phyloP scores from a whole-genome alignment of 371 early-diverging fungal species.

The Lichtheimia ramosa region DNA sequence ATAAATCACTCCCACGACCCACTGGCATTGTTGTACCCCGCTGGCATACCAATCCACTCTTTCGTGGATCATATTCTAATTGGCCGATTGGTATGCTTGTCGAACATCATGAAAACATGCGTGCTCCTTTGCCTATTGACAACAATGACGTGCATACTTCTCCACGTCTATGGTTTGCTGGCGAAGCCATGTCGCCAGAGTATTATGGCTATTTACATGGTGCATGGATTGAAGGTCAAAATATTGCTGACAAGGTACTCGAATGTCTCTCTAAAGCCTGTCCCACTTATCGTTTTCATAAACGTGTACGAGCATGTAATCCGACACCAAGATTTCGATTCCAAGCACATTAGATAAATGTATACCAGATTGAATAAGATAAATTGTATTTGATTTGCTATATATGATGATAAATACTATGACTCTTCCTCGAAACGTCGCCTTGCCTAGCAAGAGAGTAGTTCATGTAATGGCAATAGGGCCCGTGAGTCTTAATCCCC shows the following conservation, averaged over 20 bases:
- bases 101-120: constrained; percentile 45
- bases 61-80: constrained; percentile 47
- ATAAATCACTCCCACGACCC: constrained; percentile 11
- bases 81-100: constrained; percentile 52
- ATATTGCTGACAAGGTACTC: constrained; percentile 20
- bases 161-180: constrained; percentile 44
- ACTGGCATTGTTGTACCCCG: constrained; percentile 38
- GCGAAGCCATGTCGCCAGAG: constrained; percentile 41
- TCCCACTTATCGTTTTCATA: constrained; percentile 12
- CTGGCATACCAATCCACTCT: constrained; percentile 47
- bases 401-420: background rate
- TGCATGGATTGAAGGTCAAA: constrained; percentile 43
- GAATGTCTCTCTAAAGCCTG: constrained; percentile 25
- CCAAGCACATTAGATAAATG: too few species aligned
- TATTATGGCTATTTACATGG: constrained; percentile 50
- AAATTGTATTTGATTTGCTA: background rate
- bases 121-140: constrained; percentile 25
- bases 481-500: background rate
- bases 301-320: constrained; percentile 33
- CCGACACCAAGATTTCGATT: too few species aligned
- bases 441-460: constrained; percentile 9
- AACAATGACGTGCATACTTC: background rate
- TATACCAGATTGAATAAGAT: too few species aligned
- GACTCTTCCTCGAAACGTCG: constrained; percentile 11
- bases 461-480: background rate